These are phyloP conservation scores for Solanum appendiculatum DNA, from an alignment of 257 asterid species.

Conservation along the genomic window DNA sequence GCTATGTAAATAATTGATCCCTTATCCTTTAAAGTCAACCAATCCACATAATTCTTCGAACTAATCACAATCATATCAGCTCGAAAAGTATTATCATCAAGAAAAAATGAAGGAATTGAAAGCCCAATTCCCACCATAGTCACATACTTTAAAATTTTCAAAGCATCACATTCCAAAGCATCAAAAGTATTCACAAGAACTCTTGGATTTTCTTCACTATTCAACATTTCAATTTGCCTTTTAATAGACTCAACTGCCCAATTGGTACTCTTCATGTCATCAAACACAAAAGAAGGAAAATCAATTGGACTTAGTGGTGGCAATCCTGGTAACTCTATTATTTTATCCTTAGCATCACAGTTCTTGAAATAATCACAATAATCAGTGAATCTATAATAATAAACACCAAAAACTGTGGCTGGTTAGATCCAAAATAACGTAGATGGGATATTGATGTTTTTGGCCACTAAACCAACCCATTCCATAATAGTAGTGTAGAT, in stretches of 20 bases:
- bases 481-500: neutral
- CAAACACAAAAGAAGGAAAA: constrained; percentile 4
- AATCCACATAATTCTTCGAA: neutral
- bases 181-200: neutral
- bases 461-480: too few species aligned
- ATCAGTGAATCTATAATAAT: neutral
- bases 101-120: neutral
- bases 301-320: neutral
- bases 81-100: neutral
- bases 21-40: constrained; percentile 1
- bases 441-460: too few species aligned
- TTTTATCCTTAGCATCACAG: neutral
- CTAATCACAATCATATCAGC: neutral
- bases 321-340: neutral
- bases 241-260: neutral
- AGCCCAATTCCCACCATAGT: constrained; percentile 2
- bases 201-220: neutral
- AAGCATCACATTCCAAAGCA: neutral
- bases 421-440: neutral
- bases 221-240: neutral
- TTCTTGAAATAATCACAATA: neutral
- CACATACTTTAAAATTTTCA: neutral
- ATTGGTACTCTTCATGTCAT: neutral
- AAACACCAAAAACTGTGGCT: neutral
- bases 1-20: constrained; percentile 6